These are phyloP conservation scores for Mycena indigotica DNA, from an alignment of 768 basidiomycete genomes.

Conservation along the genomic window DNA sequence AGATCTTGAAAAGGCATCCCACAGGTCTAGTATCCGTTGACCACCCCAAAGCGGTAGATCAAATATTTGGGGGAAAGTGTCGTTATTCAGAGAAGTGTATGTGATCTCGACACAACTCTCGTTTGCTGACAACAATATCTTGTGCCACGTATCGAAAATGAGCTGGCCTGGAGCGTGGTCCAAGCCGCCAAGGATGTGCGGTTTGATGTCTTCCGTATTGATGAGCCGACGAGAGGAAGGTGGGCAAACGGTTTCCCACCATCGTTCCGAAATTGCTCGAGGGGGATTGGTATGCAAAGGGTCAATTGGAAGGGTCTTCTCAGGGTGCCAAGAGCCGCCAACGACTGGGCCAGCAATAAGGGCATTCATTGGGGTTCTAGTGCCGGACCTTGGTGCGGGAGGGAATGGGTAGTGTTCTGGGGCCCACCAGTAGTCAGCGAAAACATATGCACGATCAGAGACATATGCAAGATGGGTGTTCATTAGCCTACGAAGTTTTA, in stretches of 20 bases:
- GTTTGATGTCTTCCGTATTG: constrained; percentile 43
- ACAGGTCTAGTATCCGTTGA: constrained; percentile 36
- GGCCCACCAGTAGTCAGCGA: constrained; percentile 47
- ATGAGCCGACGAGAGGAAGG: constrained; percentile 38
- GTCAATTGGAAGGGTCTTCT: too few relatives aligned
- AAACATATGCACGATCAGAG: constrained; percentile 53
- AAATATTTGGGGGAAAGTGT: constrained; percentile 37
- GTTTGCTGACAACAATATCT: constrained; percentile 40
- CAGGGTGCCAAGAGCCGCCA: constrained; percentile 48
- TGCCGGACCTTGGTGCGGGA: constrained; percentile 4
- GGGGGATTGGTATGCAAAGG: constrained; percentile 1
- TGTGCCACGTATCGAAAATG: constrained; percentile 43
- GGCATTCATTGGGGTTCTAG: constrained; percentile 44
- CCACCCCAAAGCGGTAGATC: constrained; percentile 39
- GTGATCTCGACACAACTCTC: constrained; percentile 48
- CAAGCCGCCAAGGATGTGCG: constrained; percentile 19
- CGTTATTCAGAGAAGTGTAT: constrained; percentile 26
- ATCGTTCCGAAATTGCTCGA: constrained; percentile 40
- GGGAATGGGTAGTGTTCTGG: constrained; percentile 47
- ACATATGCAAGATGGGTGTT: constrained; percentile 51
- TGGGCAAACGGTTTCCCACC: constrained; percentile 52
- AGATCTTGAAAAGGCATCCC: constrained; percentile 35
- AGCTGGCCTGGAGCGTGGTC: constrained; percentile 31
- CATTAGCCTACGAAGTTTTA: constrained; percentile 46
- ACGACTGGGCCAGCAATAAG: constrained; percentile 45